phyloP scores from a whole-genome alignment of 2,329 filamentous ascomycete species.

The Aspergillus novoparasiticus region DNA sequence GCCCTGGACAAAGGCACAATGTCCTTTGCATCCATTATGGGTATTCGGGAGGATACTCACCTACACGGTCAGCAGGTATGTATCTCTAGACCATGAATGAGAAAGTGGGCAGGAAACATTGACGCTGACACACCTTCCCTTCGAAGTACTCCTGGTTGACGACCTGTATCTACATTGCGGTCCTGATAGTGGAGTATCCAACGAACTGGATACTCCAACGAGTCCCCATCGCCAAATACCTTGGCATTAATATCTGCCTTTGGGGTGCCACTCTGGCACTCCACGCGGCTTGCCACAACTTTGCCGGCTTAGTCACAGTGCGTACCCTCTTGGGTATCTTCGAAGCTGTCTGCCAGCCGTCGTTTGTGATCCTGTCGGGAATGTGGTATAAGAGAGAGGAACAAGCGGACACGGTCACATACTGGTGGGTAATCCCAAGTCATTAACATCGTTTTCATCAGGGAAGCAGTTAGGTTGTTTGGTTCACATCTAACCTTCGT shows the following conservation, averaged over 20 bases:
- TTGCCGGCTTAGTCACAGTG: conserved; percentile 60
- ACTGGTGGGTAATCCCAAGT: conserved; percentile 55
- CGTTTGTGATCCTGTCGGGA: conserved; percentile 66
- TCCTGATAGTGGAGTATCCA: conserved; percentile 72
- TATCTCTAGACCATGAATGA: not conserved
- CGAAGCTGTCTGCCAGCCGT: conserved; percentile 69
- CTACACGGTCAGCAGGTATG: conserved; percentile 43
- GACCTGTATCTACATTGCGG: conserved; percentile 73
- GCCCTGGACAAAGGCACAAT: conserved; percentile 45
- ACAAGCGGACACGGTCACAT: conserved; percentile 67
- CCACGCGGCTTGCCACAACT: conserved; percentile 64
- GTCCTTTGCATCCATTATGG: conserved; percentile 48
- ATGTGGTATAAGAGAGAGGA: conserved; percentile 74
- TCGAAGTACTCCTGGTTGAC: conserved; percentile 70
- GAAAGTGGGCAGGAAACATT: not conserved
- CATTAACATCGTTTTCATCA: too few species aligned
- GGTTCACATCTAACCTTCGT: conserved; percentile 3
- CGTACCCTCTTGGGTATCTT: conserved; percentile 71
- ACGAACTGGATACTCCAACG: conserved; percentile 67
- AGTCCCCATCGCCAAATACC: conserved; percentile 69
- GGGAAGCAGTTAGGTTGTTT: not conserved
- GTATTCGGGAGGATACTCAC: conserved; percentile 49
- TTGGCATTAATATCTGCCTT: conserved; percentile 63
- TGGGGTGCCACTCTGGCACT: conserved; percentile 65
- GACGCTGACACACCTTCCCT: conserved; percentile 3